Evolutionary conservation across 352 stramenopile species (phyloP).

Genomic region (Phytophthora lateralis): DNA sequence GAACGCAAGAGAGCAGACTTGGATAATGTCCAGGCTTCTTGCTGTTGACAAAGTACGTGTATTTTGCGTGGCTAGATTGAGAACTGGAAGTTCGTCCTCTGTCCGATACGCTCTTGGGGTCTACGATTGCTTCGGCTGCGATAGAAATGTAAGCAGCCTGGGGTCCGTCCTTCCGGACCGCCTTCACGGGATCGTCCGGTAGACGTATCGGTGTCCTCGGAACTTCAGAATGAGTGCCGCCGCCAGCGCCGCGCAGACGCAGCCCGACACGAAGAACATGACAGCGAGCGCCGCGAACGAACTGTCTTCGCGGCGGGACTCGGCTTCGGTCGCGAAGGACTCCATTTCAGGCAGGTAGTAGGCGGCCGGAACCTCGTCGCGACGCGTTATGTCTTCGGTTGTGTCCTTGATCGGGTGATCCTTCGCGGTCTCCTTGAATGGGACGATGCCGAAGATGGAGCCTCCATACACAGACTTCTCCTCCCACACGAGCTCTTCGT

Average conservation of each 20-base stretch:
- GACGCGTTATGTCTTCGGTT: conserved; percentile 74
- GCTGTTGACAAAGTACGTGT: not conserved
- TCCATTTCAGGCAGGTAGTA: conserved; percentile 19
- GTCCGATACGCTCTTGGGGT: conserved; percentile 7
- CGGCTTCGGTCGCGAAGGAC: conserved; percentile 14
- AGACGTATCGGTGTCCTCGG: conserved; percentile 61
- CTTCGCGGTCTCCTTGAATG: conserved; percentile 75
- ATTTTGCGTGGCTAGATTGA: not conserved
- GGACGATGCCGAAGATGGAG: conserved; percentile 80
- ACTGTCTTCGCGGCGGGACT: conserved; percentile 10
- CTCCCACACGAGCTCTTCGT: conserved; percentile 85
- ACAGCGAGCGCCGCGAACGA: conserved; percentile 40
- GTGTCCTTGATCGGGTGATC: conserved; percentile 91
- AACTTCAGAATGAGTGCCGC: conserved; percentile 52
- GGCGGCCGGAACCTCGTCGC: conserved; percentile 27
- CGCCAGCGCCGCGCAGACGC: conserved; percentile 48
- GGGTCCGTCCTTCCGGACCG: not conserved
- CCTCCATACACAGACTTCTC: conserved; percentile 76
- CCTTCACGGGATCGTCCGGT: conserved; percentile 56
- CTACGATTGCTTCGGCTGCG: not conserved
- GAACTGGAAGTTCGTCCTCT: conserved; percentile 5
- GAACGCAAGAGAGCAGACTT: no score
- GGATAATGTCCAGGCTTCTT: no score
- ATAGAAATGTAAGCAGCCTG: no score
- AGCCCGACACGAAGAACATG: conserved; percentile 68